Evolutionary conservation across 139 green algal species (phyloP).

Genomic region (Deuterostichococcus epilithicus): DNA sequence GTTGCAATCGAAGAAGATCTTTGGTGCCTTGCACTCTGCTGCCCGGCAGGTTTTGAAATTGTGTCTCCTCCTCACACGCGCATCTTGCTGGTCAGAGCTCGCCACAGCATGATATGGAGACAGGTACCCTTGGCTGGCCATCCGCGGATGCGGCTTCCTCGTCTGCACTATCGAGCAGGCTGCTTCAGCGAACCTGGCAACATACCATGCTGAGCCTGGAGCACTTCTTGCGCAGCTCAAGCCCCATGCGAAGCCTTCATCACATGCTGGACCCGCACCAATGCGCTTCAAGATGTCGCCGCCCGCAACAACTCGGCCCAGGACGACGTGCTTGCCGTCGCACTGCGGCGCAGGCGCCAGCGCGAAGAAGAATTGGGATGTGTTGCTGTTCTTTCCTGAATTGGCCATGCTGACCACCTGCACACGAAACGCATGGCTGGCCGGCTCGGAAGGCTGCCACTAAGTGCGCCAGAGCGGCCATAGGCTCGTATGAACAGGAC

Average conservation of each 20-base stretch:
- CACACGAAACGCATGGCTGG: not conserved
- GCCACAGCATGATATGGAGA: slow-evolving; percentile 59
- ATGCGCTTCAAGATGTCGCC: slow-evolving; percentile 69
- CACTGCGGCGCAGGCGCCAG: slow-evolving; percentile 58
- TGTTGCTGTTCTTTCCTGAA: slow-evolving; percentile 72
- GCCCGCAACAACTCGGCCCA: slow-evolving; percentile 73
- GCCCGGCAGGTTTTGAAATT: not conserved
- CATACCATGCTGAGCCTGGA: not conserved
- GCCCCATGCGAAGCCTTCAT: not conserved
- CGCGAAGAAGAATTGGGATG: slow-evolving; percentile 82
- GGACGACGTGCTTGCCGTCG: slow-evolving; percentile 86
- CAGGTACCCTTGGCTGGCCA: slow-evolving; percentile 35
- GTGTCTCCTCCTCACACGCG: not conserved
- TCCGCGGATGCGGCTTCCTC: slow-evolving; percentile 38
- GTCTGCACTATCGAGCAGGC: slow-evolving; percentile 28
- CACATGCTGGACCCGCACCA: slow-evolving; percentile 25
- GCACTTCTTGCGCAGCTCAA: no score
- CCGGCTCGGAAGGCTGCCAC: not conserved
- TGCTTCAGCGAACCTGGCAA: not conserved
- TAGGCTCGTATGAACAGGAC: no score
- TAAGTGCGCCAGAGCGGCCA: no score
- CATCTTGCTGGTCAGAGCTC: slow-evolving; percentile 24
- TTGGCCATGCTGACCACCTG: slow-evolving; percentile 77
- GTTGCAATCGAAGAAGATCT: no score
- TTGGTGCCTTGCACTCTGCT: no score